These are phyloP conservation scores for Termitomyces sp. DNA, from an alignment of 768 basidiomycete genomes.

Conservation along the genomic window DNA sequence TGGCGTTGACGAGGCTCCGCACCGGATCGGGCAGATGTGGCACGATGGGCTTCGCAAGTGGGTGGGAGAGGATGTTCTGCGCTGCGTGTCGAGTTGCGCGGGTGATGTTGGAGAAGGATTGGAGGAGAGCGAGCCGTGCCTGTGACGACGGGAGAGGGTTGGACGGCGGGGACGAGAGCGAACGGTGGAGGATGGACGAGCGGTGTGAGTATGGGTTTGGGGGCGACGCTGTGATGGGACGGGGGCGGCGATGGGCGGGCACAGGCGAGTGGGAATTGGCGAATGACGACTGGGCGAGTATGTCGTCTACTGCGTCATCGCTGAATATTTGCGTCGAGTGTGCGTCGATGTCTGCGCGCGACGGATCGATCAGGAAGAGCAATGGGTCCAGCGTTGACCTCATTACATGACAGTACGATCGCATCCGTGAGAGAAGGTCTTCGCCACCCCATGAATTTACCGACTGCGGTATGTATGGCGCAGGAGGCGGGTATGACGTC, in stretches of 20 bases:
- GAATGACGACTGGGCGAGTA: conserved; percentile 74
- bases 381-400: conserved; percentile 83
- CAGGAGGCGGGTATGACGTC: conserved; percentile 60
- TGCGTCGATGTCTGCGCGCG: conserved; percentile 84
- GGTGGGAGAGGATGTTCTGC: conserved; percentile 92
- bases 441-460: conserved; percentile 81
- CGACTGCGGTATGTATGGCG: conserved; percentile 37
- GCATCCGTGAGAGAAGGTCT: conserved; percentile 72
- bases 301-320: conserved; percentile 85
- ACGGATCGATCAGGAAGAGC: conserved; percentile 90
- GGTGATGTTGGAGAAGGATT: conserved; percentile 92
- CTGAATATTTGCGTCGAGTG: conserved; percentile 82
- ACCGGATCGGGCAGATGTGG: conserved; percentile 97
- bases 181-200: conserved; percentile 77
- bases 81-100: conserved; percentile 90
- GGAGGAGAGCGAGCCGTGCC: conserved; percentile 78
- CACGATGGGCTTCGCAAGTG: conserved; percentile 91
- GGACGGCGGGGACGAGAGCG: conserved; percentile 53
- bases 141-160: conserved; percentile 55
- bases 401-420: conserved; percentile 73
- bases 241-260: conserved; percentile 76
- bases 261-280: conserved; percentile 76
- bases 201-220: conserved; percentile 58
- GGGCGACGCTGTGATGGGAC: conserved; percentile 44
- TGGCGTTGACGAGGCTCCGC: conserved; percentile 80